Conservation (phyloP, 352 stramenopile species). For the Globisporangium iwayamae region DNA sequence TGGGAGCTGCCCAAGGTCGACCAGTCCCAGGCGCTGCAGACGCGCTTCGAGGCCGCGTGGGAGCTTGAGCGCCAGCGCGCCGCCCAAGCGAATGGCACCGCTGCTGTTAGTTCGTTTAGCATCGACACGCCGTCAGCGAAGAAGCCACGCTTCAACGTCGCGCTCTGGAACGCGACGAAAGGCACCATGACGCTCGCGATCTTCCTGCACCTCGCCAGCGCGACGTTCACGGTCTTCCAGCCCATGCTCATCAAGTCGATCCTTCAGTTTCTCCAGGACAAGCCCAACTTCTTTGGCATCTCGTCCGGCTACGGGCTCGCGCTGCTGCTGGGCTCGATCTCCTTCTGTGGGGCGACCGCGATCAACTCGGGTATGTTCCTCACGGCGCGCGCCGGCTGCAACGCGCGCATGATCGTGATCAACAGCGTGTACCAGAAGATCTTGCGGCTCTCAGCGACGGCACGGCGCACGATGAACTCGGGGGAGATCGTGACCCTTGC, state of each 20-base stretch:
- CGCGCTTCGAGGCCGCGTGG: slow-evolving; percentile 45
- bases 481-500: slow-evolving; percentile 57
- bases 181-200: slow-evolving; percentile 31
- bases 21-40: slow-evolving; percentile 32
- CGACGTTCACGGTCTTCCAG: slow-evolving; percentile 32
- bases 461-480: slow-evolving; percentile 43
- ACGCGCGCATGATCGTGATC: slow-evolving; percentile 52
- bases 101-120: neutral
- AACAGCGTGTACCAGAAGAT: slow-evolving; percentile 63
- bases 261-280: slow-evolving; percentile 36
- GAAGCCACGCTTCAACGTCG: slow-evolving; percentile 33
- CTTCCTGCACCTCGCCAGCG: slow-evolving; percentile 34
- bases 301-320: slow-evolving; percentile 46
- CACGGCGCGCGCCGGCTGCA: slow-evolving; percentile 37
- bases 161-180: slow-evolving; percentile 47
- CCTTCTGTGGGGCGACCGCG: slow-evolving; percentile 38
- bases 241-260: slow-evolving; percentile 64
- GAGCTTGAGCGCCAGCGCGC: slow-evolving; percentile 15
- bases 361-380: slow-evolving; percentile 56
- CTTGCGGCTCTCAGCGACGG: slow-evolving; percentile 37
- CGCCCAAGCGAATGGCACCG: neutral
- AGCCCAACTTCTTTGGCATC: slow-evolving; percentile 38
- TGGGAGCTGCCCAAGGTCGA: slow-evolving; percentile 42
- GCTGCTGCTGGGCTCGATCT: slow-evolving; percentile 27
- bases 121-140: neutral